These are phyloP conservation scores for Esteya vermicola DNA, from an alignment of 2,329 filamentous ascomycete genomes.

Conservation along the genomic window DNA sequence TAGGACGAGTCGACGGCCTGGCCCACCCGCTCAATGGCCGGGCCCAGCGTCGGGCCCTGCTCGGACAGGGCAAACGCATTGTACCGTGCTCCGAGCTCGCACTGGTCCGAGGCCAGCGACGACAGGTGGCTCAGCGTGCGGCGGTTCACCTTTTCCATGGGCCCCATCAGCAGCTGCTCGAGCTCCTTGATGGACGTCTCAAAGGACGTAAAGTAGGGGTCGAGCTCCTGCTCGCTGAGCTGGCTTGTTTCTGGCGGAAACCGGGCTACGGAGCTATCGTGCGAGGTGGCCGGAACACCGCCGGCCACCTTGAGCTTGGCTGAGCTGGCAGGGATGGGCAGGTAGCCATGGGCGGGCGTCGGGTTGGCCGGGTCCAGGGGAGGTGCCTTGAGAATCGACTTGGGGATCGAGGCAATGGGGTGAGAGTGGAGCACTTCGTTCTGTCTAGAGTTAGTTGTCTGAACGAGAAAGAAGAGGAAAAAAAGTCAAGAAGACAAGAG, in stretches of 20 bases:
- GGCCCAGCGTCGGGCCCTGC: conserved; percentile 72
- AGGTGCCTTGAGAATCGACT: conserved; percentile 89
- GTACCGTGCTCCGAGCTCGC: conserved; percentile 87
- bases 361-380: conserved; percentile 91
- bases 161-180: conserved; percentile 74
- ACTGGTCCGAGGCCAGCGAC: conserved; percentile 71
- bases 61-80: conserved; percentile 96
- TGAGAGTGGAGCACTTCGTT: conserved; percentile 90
- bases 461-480: too few species aligned
- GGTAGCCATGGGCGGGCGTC: conserved; percentile 68
- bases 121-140: conserved; percentile 76
- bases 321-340: conserved; percentile 73
- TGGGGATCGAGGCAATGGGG: conserved; percentile 80
- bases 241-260: conserved; percentile 70
- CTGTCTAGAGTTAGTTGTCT: too few species aligned
- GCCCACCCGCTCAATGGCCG: conserved; percentile 85
- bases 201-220: conserved; percentile 91
- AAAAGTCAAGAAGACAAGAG: too few species aligned
- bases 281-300: conserved; percentile 10
- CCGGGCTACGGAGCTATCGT: conserved; percentile 26
- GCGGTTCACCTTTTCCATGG: conserved; percentile 93
- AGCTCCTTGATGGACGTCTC: conserved; percentile 86
- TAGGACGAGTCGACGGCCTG: conserved; percentile 95
- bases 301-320: conserved; percentile 62
- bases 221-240: conserved; percentile 76